Evolutionary conservation across 495 filamentous ascomycete species (phyloP).

Genomic region (Penicillium nucicola): DNA sequence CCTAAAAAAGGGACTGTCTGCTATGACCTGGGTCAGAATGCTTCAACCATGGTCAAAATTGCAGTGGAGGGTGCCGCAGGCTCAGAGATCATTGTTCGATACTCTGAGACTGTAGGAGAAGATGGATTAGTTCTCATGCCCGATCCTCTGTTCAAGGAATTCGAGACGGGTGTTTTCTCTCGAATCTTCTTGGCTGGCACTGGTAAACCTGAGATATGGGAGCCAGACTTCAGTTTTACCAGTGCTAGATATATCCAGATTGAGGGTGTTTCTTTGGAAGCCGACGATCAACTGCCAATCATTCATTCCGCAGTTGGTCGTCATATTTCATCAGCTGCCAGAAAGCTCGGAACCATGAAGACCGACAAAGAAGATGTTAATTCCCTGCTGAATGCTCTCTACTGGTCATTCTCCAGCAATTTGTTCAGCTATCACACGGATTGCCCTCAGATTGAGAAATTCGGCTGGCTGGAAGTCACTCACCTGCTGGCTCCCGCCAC

Average conservation of each 20-base stretch:
- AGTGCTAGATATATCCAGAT: conserved; percentile 29
- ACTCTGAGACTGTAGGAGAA: conserved; percentile 22
- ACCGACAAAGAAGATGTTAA: conserved; percentile 29
- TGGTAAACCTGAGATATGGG: conserved; percentile 22
- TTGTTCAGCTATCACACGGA: conserved; percentile 32
- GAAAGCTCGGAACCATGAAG: conserved; percentile 21
- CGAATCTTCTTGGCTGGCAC: conserved; percentile 20
- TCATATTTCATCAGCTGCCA: conserved; percentile 24
- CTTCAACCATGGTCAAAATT: conserved; percentile 20
- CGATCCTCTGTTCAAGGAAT: conserved; percentile 29
- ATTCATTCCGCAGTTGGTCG: conserved; percentile 21
- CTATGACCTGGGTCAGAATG: conserved; percentile 28
- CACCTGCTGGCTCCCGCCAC: conserved; percentile 26
- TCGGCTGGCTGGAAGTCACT: conserved; percentile 30
- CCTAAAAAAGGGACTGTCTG: conserved; percentile 13
- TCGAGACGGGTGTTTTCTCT: conserved; percentile 25
- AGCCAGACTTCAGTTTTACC: conserved; percentile 28
- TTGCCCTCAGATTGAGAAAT: conserved; percentile 32
- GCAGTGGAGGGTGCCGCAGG: conserved; percentile 15
- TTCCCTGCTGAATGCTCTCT: conserved; percentile 20
- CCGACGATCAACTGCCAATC: conserved; percentile 11
- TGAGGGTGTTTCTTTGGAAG: conserved; percentile 18
- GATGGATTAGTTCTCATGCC: conserved; percentile 27
- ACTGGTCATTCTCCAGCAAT: conserved; percentile 27
- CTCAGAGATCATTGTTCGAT: conserved; percentile 24